Percentiles rank a stretch among this genome's conserved stretches.
Evolutionary conservation across 805 yeast species (phyloP).

Genomic region (Candida lessepsii): DNA sequence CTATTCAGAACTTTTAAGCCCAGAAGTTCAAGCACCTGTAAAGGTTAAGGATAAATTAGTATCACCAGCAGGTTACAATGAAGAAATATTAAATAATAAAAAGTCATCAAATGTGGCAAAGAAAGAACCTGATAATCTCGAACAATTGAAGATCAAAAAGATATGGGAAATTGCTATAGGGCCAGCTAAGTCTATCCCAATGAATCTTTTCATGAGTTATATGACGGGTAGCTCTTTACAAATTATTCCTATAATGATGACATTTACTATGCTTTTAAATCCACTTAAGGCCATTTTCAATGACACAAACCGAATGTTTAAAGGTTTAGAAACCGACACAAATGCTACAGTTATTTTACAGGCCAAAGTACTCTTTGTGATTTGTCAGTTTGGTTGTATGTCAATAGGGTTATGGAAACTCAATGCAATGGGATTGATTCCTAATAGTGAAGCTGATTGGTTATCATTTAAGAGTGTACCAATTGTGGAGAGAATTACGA

Average conservation of each 20-base stretch:
- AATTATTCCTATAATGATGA: constrained; percentile 87
- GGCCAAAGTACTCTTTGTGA: constrained; percentile 24
- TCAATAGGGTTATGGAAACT: constrained; percentile 82
- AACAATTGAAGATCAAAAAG: constrained; percentile 51
- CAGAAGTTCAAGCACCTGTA: constrained; percentile 12
- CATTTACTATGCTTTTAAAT: constrained; percentile 74
- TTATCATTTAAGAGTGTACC: constrained; percentile 67
- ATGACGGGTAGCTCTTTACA: constrained; percentile 91
- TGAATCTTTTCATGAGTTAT: constrained; percentile 86
- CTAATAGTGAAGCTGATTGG: constrained; percentile 89
- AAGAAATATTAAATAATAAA: constrained; percentile 3
- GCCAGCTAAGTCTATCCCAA: constrained; percentile 83
- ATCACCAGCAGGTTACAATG: constrained; percentile 18
- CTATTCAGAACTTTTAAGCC: constrained; percentile 14
- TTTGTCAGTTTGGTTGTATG: constrained; percentile 54
- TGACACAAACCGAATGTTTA: constrained; percentile 55
- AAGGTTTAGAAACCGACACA: constrained; percentile 39
- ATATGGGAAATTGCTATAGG: constrained; percentile 85
- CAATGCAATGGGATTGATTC: constrained; percentile 85
- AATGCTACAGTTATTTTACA: constrained; percentile 31
- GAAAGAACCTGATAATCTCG: constrained; percentile 15
- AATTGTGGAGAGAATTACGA: constrained; percentile 18
- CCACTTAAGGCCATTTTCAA: constrained; percentile 71
- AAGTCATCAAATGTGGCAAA: not conserved
- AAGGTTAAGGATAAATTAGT: constrained; percentile 10